These are phyloP conservation scores for Pestalotiopsis sp. DNA, from an alignment of 2,329 filamentous ascomycete genomes.

Conservation along the genomic window DNA sequence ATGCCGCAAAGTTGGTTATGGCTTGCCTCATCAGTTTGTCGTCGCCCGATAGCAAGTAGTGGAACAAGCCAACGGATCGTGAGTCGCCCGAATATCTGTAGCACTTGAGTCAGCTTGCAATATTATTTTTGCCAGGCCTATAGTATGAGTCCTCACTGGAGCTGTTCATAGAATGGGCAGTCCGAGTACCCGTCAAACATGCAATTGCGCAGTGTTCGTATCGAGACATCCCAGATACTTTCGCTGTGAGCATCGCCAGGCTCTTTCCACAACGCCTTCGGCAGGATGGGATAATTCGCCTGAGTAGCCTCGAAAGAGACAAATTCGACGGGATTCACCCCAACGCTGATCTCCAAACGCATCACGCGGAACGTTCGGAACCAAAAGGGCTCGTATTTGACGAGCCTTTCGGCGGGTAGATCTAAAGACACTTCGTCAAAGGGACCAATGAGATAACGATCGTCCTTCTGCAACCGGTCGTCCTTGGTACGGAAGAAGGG, in stretches of 20 bases:
- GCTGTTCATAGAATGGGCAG: conserved; percentile 38
- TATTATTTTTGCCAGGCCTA: too few relatives aligned
- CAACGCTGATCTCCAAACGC: neutral
- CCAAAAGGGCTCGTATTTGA: conserved; percentile 11
- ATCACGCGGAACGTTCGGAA: conserved; percentile 8
- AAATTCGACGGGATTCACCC: neutral
- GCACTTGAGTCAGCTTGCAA: neutral
- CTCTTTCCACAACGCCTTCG: conserved; percentile 1
- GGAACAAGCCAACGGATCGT: conserved; percentile 30
- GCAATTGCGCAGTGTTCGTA: conserved; percentile 26
- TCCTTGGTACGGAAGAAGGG: conserved; percentile 9
- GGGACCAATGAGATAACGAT: conserved; percentile 1
- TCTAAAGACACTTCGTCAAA: conserved; percentile 6
- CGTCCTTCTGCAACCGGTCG: neutral
- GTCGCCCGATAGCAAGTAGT: conserved; percentile 32
- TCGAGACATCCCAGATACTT: conserved; percentile 9
- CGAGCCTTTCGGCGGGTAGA: neutral
- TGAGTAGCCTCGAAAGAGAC: neutral
- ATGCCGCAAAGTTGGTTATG: conserved; percentile 29
- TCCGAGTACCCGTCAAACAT: conserved; percentile 36
- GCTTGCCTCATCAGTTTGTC: conserved; percentile 34
- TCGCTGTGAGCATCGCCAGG: conserved; percentile 1
- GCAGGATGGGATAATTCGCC: conserved; percentile 4
- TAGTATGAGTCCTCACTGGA: conserved; percentile 25
- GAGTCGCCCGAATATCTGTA: conserved; percentile 22